phyloP scores from a whole-genome alignment of 75 land plant species.

The Cryptomeria japonica region DNA sequence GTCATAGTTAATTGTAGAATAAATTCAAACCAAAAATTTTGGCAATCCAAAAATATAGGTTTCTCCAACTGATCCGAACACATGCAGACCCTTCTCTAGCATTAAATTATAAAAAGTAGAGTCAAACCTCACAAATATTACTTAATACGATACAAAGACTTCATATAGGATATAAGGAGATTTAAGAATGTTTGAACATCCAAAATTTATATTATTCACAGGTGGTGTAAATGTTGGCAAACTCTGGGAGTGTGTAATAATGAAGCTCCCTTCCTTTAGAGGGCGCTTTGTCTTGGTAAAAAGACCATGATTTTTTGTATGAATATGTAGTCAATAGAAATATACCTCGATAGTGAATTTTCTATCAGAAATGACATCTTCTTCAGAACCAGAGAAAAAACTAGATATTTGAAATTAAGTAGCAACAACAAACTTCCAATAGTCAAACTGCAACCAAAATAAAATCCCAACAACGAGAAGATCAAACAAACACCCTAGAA shows the following conservation, averaged over 20 bases:
- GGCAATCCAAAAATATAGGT: not conserved
- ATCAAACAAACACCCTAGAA: no score
- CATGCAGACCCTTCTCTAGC: not conserved
- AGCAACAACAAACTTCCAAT: no score
- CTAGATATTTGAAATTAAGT: not conserved
- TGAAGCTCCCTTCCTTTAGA: slow-evolving; percentile 49
- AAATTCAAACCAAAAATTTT: not conserved
- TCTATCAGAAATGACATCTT: slow-evolving; percentile 34
- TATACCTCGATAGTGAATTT: slow-evolving; percentile 45
- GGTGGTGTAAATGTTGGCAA: slow-evolving; percentile 65
- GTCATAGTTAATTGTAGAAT: not conserved
- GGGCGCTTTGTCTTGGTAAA: slow-evolving; percentile 56
- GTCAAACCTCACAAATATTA: not conserved
- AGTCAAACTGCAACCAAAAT: no score
- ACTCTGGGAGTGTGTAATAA: slow-evolving; percentile 40
- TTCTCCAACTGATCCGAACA: not conserved
- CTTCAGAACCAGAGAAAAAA: slow-evolving; percentile 14
- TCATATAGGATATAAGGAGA: not conserved
- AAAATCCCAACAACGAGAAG: no score
- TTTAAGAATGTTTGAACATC: not conserved
- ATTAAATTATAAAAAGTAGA: not conserved
- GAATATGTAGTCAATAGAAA: slow-evolving; percentile 41
- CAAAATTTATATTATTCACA: slow-evolving; percentile 30
- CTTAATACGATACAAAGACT: not conserved
- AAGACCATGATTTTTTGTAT: slow-evolving; percentile 43